Evolutionary conservation across 306 rosid genomes (phyloP).

Genomic region (Gynostemma pentaphyllum): DNA sequence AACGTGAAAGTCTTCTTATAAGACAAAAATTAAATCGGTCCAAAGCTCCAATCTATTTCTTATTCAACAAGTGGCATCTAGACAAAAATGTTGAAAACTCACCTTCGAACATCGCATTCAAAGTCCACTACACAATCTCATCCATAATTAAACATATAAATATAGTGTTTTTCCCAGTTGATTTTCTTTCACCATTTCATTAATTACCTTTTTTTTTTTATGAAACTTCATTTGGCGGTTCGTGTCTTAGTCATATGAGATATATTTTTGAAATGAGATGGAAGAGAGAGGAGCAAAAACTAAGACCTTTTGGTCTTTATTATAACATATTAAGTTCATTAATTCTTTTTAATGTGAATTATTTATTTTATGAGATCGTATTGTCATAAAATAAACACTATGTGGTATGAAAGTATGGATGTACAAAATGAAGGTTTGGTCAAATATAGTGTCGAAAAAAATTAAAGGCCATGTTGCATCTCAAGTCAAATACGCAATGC

Average conservation of each 20-base stretch:
- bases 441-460: conserved; percentile 1
- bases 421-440: no score
- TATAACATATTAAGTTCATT: no score
- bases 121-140: conserved; percentile 5
- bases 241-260: not conserved
- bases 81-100: not conserved
- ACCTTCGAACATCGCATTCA: conserved; percentile 1
- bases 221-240: not conserved
- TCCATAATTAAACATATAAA: not conserved
- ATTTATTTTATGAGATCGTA: no score
- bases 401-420: no score
- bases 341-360: no score
- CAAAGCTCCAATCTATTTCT: not conserved
- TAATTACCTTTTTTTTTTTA: not conserved
- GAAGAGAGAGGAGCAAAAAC: not conserved
- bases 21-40: not conserved
- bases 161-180: not conserved
- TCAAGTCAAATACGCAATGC: conserved; percentile 7
- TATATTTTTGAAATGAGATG: not conserved
- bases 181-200: not conserved
- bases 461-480: not conserved
- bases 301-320: no score
- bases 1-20: not conserved
- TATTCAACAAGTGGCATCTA: conserved; percentile 6
- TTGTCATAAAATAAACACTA: no score